Conservation (phyloP, 176 grass and related monocot genomes). For the Oryza glumipatula region DNA sequence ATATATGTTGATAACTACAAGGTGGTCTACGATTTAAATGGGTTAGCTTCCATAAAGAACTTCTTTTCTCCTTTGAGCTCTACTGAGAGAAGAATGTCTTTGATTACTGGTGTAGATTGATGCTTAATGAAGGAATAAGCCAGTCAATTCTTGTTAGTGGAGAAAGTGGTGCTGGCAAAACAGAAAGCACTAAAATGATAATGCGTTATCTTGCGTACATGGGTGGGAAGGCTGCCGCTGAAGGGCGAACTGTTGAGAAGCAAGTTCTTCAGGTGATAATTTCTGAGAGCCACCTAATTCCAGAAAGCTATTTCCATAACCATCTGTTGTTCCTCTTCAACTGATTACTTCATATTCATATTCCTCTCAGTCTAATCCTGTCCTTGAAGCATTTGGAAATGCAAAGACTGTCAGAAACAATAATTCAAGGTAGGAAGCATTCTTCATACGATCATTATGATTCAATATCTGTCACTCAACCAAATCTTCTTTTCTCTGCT, state of each 20-base stretch:
- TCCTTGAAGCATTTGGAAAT: conserved; percentile 99
- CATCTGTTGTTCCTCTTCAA: conserved; percentile 30
- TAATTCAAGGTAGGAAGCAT: conserved; percentile 80
- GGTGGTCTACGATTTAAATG: conserved; percentile 12
- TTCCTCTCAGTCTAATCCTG: conserved; percentile 89
- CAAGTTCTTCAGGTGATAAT: conserved; percentile 89
- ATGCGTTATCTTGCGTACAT: conserved; percentile 98
- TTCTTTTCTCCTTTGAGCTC: conserved; percentile 29
- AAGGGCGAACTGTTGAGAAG: conserved; percentile 83
- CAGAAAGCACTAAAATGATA: conserved; percentile 98
- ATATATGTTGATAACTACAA: conserved; percentile 38
- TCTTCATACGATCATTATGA: conserved; percentile 27
- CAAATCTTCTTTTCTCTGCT: conserved; percentile 23
- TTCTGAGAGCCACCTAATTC: conserved; percentile 20
- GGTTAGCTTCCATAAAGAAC: conserved; percentile 15
- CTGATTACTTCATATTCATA: conserved; percentile 38
- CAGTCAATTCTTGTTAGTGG: conserved; percentile 94
- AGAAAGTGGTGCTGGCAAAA: conserved; percentile 99
- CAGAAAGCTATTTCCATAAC: conserved; percentile 7
- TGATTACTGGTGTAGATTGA: conserved; percentile 54
- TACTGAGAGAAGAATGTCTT: conserved; percentile 31
- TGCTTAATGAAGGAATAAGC: conserved; percentile 76
- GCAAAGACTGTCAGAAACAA: conserved; percentile 99
- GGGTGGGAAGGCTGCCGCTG: conserved; percentile 78
- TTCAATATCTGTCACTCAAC: conserved; percentile 44